Conservation (phyloP, 768 basidiomycete species). For the Auricularia auricula-judae region DNA sequence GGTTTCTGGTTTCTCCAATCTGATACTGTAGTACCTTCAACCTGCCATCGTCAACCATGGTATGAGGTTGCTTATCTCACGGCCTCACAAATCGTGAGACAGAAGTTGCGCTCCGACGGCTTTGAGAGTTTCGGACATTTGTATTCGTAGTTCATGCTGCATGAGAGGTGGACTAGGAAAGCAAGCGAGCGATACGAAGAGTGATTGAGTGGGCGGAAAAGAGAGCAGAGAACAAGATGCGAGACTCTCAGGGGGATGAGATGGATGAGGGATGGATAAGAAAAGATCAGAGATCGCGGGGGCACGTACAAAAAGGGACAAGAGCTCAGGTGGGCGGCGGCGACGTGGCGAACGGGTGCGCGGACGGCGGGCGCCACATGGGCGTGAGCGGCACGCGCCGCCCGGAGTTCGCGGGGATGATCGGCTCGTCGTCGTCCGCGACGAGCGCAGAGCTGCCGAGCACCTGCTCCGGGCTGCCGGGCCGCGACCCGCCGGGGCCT, state of each 20-base stretch:
- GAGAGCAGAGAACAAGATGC: neutral
- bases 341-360: neutral
- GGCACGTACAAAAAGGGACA: neutral
- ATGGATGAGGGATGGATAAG: neutral
- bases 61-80: too few relatives aligned
- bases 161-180: neutral
- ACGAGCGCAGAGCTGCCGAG: conserved; percentile 70
- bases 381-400: conserved; percentile 9
- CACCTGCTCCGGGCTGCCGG: conserved; percentile 50
- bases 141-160: neutral
- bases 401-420: conserved; percentile 38
- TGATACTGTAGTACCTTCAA: too few relatives aligned
- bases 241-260: neutral
- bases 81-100: too few relatives aligned
- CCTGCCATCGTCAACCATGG: too few relatives aligned
- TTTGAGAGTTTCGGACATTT: neutral
- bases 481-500: conserved; percentile 45
- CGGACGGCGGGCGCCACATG: neutral
- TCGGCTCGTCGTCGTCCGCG: conserved; percentile 73
- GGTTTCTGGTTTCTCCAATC: too few relatives aligned
- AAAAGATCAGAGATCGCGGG: neutral
- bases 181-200: neutral
- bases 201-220: neutral
- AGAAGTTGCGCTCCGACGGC: too few relatives aligned
- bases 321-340: neutral